Percentiles rank a stretch among this genome's conserved stretches.
Conservation (phyloP, 2,329 filamentous ascomycete species). For the Penicillium italicum region DNA sequence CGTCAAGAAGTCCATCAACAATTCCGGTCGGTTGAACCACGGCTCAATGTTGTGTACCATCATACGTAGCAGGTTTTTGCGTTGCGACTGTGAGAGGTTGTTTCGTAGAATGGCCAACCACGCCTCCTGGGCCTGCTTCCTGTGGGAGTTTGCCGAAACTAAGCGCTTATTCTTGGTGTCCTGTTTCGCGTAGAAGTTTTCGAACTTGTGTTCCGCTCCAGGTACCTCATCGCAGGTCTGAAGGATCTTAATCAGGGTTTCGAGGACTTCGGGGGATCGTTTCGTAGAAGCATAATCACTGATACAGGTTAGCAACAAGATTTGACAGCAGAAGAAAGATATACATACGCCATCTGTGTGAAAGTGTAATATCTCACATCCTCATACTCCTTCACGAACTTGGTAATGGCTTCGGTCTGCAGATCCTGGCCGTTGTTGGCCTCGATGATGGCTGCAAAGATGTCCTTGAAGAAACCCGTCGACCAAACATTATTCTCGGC, state of each 20-base stretch:
- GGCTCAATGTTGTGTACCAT: conserved; percentile 77
- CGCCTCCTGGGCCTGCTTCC: conserved; percentile 75
- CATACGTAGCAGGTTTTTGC: conserved; percentile 71
- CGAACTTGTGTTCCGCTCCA: conserved; percentile 32
- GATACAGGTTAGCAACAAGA: conserved; percentile 6
- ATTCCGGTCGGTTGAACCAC: conserved; percentile 83
- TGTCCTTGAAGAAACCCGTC: conserved; percentile 64
- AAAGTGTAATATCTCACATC: conserved; percentile 85
- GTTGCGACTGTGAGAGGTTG: conserved; percentile 66
- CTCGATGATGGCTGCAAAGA: conserved; percentile 61
- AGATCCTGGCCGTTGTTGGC: conserved; percentile 56
- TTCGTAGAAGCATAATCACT: conserved; percentile 36
- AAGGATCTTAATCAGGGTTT: conserved; percentile 39
- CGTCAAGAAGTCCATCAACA: conserved; percentile 95
- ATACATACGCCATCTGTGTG: conserved; percentile 64
- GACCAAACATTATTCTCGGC: conserved; percentile 68
- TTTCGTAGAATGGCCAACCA: conserved; percentile 74
- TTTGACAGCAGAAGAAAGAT: neutral
- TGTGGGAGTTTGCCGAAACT: conserved; percentile 65
- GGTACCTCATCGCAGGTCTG: conserved; percentile 65
- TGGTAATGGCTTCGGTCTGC: conserved; percentile 70
- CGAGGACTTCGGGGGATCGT: conserved; percentile 30
- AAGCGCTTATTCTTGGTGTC: conserved; percentile 68
- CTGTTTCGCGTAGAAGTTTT: conserved; percentile 40
- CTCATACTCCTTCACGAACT: conserved; percentile 74